Base-by-base conservation (phyloP, 495 filamentous ascomycete genomes). In the Aspergillus wentii region DNA sequence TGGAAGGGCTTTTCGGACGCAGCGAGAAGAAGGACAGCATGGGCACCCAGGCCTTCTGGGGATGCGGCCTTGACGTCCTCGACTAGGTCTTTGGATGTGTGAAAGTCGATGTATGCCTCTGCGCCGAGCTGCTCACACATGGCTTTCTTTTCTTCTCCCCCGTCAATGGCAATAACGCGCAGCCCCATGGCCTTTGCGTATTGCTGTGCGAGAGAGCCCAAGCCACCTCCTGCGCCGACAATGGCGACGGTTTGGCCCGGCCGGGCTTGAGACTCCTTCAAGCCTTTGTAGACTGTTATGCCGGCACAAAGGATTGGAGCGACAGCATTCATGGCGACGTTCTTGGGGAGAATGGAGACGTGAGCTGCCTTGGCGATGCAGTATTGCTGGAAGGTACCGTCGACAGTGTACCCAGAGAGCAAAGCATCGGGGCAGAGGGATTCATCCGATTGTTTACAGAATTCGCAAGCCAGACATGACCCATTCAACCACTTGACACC, bases 401-500 rank as follows among this genome's bases (percentile, higher is more conserved):
- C 86, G 38, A 94, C 88, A 2, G 86, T 92, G 67, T 95, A 94
- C 27, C 89, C 89, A 3, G 86, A 91, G 22, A 94, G 76, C 19
- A 74, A 55, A 14, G 85, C 79, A 26, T 83, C 49, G 1, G 74
- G 53, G 68, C 89, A 95, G 2, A 94, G 79, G 6, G 86, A 80
- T 56, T 94, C 80, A 38, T 85, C 75, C n/a, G 75, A 59, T 44
- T 76, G 69, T 59, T 76, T 77, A 74, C 89, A 95, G 73, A 86
- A 94, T 41, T 78, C 68, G 63, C 89, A 95, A 40, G 66, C 54
- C 9, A 86, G 65, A 63, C 89, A 94, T 8, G 79, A 79, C 35
- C 84, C 85, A 61, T 95, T 92, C 35, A 95, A 66, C 89, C 89
- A 95, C 68, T 94, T 92, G 48, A 95, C 77, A 56, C 88, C 89